Base-by-base conservation (phyloP, 2,329 filamentous ascomycete genomes). In the Lachnellula willkommii region DNA sequence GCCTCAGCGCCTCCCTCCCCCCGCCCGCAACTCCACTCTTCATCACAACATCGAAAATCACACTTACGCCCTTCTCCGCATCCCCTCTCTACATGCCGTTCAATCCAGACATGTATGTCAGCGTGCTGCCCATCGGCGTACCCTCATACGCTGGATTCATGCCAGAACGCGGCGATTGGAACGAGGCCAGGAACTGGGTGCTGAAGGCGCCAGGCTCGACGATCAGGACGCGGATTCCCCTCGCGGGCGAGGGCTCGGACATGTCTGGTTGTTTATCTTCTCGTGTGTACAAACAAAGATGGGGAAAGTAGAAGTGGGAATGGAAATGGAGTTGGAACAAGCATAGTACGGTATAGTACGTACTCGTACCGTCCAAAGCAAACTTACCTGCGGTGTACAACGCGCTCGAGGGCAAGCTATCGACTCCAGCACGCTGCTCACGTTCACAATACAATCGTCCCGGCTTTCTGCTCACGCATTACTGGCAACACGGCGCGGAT, bases 401-500 rank as follows among this genome's bases (percentile, higher is more conserved):
- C 5, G 47, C 43, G 15, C 12, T 20, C 6, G 47, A 40, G 6
- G 54, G 43, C 7, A 48, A 12, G 20, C 40, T 47, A 11, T 39
- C 42, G 17, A 57, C 14, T 15, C 53, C 56, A 37, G 47, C 50
- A 54, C 50, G 14, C 42, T 51, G 46, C 20, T 43, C 39, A 61
- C 46, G 35, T 59, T 54, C 14, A 61, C 54, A 20, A 61, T 54
- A 17, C 54, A 20, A 61, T 54, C n/a, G 71, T 71, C 6, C 77
- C 75, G 2, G 69, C 68, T 1, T 65, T 56, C 3, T 71, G 73
- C 9, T 65, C 62, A 17, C 79, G 73, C 63, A 82, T 70, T 17
- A 70, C 65, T 0, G 78, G 77, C 0, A 80, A 65, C 12, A 75
- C 72, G 0, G 76, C 76, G 9, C 75, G 74, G 32, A 74, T 72